phyloP scores from a whole-genome alignment of 805 yeast species.

The Wickerhamomyces hampshirensis region DNA sequence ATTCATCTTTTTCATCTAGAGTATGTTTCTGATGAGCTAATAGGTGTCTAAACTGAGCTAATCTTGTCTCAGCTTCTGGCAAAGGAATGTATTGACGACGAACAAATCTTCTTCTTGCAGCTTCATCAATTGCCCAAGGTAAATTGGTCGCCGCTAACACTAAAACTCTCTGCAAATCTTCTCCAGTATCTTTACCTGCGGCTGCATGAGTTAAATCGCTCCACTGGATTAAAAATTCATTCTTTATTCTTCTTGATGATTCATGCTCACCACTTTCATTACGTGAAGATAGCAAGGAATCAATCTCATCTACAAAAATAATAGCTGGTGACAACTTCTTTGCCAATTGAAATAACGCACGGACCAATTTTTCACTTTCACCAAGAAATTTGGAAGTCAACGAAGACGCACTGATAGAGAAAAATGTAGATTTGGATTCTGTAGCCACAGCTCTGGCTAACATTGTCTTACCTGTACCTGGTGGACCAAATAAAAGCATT shows the following conservation, averaged over 20 bases:
- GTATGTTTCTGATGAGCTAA: slow-evolving; percentile 70
- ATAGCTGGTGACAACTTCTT: slow-evolving; percentile 86
- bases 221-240: slow-evolving; percentile 94
- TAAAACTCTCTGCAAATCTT: slow-evolving; percentile 59
- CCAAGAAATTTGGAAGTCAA: slow-evolving; percentile 85
- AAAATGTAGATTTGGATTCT: slow-evolving; percentile 89
- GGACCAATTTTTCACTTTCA: slow-evolving; percentile 88
- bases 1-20: slow-evolving; percentile 57
- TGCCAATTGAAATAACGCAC: slow-evolving; percentile 83
- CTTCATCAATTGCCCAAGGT: slow-evolving; percentile 98
- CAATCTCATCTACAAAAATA: slow-evolving; percentile 94
- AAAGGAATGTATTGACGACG: slow-evolving; percentile 90
- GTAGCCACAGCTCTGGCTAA: slow-evolving; percentile 95
- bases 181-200: slow-evolving; percentile 54
- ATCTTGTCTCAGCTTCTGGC: slow-evolving; percentile 82
- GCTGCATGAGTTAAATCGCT: slow-evolving; percentile 78
- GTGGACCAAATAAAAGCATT: slow-evolving; percentile 95
- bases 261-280: slow-evolving; percentile 73
- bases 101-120: slow-evolving; percentile 90
- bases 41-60: slow-evolving; percentile 63
- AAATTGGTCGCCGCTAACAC: slow-evolving; percentile 92
- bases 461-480: slow-evolving; percentile 99
- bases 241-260: slow-evolving; percentile 83
- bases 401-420: slow-evolving; percentile 86
- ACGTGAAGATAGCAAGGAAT: slow-evolving; percentile 78